These are phyloP conservation scores for Macrophomina tecta DNA, from an alignment of 2,329 filamentous ascomycete genomes.

Conservation along the genomic window DNA sequence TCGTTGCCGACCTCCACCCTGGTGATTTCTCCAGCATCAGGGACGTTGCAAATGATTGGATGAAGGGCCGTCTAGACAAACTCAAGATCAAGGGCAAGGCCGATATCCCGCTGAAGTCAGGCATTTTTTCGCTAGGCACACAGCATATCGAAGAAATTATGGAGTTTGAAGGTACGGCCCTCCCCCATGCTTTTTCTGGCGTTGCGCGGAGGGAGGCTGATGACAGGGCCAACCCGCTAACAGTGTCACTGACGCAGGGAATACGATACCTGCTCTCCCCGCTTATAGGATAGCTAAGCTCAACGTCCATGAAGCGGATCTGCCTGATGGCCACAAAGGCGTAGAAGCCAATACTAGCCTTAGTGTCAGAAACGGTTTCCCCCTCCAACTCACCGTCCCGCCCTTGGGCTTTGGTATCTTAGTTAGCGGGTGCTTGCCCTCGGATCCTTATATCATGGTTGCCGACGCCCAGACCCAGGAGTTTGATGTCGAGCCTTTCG, in stretches of 20 bases:
- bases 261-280: conserved; percentile 77
- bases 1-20: conserved; percentile 76
- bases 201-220: conserved; percentile 52
- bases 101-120: conserved; percentile 75
- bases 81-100: conserved; percentile 77
- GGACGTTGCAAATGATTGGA: conserved; percentile 83
- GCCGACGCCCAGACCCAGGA: conserved; percentile 74
- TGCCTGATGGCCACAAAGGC: conserved; percentile 62
- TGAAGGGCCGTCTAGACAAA: conserved; percentile 75
- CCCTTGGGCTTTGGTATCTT: conserved; percentile 83
- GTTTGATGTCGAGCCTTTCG: conserved; percentile 71
- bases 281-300: conserved; percentile 82
- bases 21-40: conserved; percentile 80
- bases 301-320: conserved; percentile 74
- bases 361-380: conserved; percentile 75
- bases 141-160: conserved; percentile 77
- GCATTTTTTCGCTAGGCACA: conserved; percentile 77
- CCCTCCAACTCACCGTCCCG: conserved; percentile 77
- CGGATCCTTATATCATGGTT: conserved; percentile 76
- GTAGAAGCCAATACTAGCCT: conserved; percentile 83
- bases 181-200: conserved; percentile 64
- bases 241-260: conserved; percentile 42
- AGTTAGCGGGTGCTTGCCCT: conserved; percentile 77
- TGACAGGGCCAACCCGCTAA: conserved; percentile 42
- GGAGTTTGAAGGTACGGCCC: conserved; percentile 80